phyloP scores from a whole-genome alignment of 2,329 filamentous ascomycete species.

The Trichophyton schoenleinii region DNA sequence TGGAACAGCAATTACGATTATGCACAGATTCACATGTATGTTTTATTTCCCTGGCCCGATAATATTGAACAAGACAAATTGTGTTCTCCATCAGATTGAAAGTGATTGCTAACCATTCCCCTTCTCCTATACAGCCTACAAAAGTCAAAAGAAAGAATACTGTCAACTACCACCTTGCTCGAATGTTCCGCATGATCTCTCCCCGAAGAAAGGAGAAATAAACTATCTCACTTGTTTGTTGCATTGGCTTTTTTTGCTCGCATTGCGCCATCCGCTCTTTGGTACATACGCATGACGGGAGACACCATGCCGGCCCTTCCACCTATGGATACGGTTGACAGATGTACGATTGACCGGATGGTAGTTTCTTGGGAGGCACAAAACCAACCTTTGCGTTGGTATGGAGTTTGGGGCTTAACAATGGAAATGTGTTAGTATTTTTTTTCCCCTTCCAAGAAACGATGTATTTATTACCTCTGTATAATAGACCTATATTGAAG shows the following conservation, averaged over 20 bases:
- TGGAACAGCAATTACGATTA: slow-evolving; percentile 49
- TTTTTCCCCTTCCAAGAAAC: neutral
- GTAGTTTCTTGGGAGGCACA: neutral
- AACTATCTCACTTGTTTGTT: neutral
- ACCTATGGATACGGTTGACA: neutral
- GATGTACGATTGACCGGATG: neutral
- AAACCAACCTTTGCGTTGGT: neutral
- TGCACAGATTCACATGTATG: slow-evolving; percentile 72
- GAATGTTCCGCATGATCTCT: slow-evolving; percentile 63
- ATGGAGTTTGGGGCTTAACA: slow-evolving; percentile 4
- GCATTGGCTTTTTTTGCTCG: neutral
- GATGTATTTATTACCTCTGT: neutral
- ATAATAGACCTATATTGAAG: neutral
- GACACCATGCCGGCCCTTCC: neutral
- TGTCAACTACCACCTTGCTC: slow-evolving; percentile 83
- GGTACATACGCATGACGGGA: too few species aligned
- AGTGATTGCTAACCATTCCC: neutral
- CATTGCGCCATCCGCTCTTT: neutral
- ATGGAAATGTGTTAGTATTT: neutral
- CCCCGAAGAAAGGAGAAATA: slow-evolving; percentile 50
- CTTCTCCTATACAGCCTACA: slow-evolving; percentile 37
- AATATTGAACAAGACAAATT: neutral
- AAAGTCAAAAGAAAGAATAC: slow-evolving; percentile 52
- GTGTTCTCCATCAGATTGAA: neutral
- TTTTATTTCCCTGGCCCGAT: neutral